phyloP scores from a whole-genome alignment of 805 yeast species.

The Cyberlindnera americana region DNA sequence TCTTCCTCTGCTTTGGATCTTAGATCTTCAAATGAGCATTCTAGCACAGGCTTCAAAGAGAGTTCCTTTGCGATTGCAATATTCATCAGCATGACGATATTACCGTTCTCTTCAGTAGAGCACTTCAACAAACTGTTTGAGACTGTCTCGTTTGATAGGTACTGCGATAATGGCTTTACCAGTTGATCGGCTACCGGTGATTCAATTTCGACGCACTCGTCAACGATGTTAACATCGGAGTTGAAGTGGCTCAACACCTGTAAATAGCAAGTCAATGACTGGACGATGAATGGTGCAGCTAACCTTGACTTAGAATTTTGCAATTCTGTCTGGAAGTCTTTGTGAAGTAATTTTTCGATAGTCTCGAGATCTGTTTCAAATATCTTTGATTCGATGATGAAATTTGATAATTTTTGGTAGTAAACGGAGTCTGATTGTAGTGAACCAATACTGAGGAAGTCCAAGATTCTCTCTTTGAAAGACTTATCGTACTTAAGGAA shows the following conservation, averaged over 20 bases:
- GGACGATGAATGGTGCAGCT: slow-evolving; percentile 29
- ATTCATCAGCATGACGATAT: slow-evolving; percentile 12
- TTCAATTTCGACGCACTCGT: slow-evolving; percentile 17
- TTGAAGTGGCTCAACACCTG: slow-evolving; percentile 16
- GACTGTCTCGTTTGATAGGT: slow-evolving; percentile 16
- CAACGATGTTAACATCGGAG: slow-evolving; percentile 12
- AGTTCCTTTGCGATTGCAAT: slow-evolving; percentile 9
- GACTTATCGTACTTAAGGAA: slow-evolving; percentile 55
- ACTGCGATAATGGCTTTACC: slow-evolving; percentile 19
- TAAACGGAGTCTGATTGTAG: slow-evolving; percentile 50
- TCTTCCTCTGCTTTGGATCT: slow-evolving; percentile 20
- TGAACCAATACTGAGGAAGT: slow-evolving; percentile 50
- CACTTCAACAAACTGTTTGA: slow-evolving; percentile 6
- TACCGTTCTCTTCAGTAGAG: slow-evolving; percentile 4
- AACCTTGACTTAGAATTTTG: slow-evolving; percentile 29
- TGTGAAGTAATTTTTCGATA: slow-evolving; percentile 30
- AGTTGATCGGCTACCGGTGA: slow-evolving; percentile 21
- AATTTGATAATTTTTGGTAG: slow-evolving; percentile 32
- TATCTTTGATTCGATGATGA: slow-evolving; percentile 20
- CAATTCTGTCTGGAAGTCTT: slow-evolving; percentile 27
- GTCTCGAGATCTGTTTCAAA: slow-evolving; percentile 16
- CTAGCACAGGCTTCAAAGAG: slow-evolving; percentile 18
- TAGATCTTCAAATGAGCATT: slow-evolving; percentile 18
- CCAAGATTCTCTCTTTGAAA: slow-evolving; percentile 41
- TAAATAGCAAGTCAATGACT: slow-evolving; percentile 30